Evolutionary conservation across 179 eudicot species (phyloP).

Genomic region (Kewa caespitosa): DNA sequence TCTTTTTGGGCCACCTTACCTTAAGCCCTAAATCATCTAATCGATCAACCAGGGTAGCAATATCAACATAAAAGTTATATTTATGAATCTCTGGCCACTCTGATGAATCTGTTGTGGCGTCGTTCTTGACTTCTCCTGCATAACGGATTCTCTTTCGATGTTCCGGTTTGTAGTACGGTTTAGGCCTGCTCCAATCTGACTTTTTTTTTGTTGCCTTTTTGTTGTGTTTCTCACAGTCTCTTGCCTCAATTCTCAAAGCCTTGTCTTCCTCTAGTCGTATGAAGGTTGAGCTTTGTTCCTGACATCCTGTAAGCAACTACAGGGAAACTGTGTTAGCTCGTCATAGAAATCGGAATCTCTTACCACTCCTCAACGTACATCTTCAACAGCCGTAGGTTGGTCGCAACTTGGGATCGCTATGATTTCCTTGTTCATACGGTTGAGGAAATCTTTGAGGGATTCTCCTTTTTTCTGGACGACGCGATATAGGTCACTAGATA

Average conservation of each 20-base stretch:
- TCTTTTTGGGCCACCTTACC: background rate
- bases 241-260: background rate
- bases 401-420: no score
- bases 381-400: no score
- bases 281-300: background rate
- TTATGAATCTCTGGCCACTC: no score
- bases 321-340: background rate
- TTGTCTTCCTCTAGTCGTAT: background rate
- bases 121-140: no score
- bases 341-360: background rate
- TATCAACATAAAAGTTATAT: no score
- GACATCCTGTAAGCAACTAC: background rate
- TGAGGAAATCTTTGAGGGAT: no score
- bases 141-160: background rate
- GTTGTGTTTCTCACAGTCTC: background rate
- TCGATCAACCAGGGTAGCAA: background rate
- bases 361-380: no score
- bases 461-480: no score
- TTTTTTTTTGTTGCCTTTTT: background rate
- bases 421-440: no score
- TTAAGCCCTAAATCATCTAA: background rate
- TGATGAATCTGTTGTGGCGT: no score
- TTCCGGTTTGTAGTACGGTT: background rate
- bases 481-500: no score
- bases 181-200: background rate